Conservation (phyloP, 2,329 filamentous ascomycete genomes). For the Huntiella decipiens region DNA sequence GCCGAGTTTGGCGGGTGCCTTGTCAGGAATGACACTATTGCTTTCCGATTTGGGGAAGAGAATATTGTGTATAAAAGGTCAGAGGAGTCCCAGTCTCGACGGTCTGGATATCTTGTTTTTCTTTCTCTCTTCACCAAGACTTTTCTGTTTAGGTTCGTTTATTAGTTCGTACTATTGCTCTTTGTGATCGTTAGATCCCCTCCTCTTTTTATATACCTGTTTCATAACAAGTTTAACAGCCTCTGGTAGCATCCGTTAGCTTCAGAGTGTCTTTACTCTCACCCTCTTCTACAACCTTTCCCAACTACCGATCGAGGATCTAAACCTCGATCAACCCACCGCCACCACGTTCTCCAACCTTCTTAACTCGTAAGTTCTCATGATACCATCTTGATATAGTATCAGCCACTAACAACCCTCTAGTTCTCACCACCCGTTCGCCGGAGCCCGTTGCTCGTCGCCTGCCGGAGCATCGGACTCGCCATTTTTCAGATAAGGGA, state of each 20-base stretch:
- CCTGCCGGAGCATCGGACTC: constrained; percentile 65
- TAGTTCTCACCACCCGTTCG: constrained; percentile 89
- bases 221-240: background rate
- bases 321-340: constrained; percentile 10
- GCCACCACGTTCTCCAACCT: constrained; percentile 85
- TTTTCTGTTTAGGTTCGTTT: background rate
- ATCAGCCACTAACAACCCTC: constrained; percentile 6
- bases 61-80: no score
- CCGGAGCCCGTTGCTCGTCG: constrained; percentile 83
- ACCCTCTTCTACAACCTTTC: background rate
- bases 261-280: constrained; percentile 6
- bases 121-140: constrained; percentile 5
- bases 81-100: background rate
- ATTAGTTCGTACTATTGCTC: background rate
- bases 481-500: constrained; percentile 34
- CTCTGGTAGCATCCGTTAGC: constrained; percentile 4
- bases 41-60: no score
- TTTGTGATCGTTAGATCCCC: background rate
- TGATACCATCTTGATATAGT: background rate
- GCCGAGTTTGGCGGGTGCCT: no score
- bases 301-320: constrained; percentile 9
- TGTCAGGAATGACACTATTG: no score
- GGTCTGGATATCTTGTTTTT: background rate
- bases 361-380: constrained; percentile 65
- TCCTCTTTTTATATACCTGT: background rate